Evolutionary conservation across 495 filamentous ascomycete species (phyloP).

Genomic region (Astrothelium macrocarpum): DNA sequence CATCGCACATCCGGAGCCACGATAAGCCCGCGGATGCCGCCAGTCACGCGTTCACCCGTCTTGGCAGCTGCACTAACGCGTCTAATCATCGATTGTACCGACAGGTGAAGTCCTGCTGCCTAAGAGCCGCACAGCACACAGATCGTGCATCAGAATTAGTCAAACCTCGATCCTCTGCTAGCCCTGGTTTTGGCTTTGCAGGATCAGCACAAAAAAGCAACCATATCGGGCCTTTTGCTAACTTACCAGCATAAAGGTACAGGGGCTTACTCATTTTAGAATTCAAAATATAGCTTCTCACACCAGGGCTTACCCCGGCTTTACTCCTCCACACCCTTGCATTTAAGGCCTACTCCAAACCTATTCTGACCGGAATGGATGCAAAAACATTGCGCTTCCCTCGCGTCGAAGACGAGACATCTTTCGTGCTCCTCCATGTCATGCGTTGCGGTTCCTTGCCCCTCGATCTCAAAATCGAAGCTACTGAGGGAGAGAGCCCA

Average conservation of each 20-base stretch:
- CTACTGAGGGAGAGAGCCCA: constrained; percentile 57
- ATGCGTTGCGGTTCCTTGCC: constrained; percentile 35
- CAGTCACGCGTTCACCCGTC: background rate
- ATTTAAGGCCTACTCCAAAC: background rate
- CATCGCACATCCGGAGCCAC: background rate
- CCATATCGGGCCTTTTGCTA: too few species aligned
- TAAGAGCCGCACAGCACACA: background rate
- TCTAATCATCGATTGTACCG: background rate
- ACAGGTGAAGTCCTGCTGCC: background rate
- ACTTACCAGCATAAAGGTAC: background rate
- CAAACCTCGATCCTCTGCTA: background rate
- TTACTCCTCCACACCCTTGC: background rate
- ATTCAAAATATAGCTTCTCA: background rate
- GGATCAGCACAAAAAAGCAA: background rate
- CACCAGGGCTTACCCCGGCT: background rate
- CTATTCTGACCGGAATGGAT: background rate
- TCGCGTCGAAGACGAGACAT: constrained; percentile 31
- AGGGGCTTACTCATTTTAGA: background rate
- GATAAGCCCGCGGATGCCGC: background rate
- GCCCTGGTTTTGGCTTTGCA: background rate
- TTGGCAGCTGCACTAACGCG: background rate
- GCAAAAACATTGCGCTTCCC: constrained; percentile 8
- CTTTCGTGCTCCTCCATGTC: constrained; percentile 52
- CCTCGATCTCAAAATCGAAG: constrained; percentile 54
- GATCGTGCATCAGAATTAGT: background rate